phyloP scores from a whole-genome alignment of 2,329 filamentous ascomycete species.

The Nothophaeocryptopus gaeumannii region DNA sequence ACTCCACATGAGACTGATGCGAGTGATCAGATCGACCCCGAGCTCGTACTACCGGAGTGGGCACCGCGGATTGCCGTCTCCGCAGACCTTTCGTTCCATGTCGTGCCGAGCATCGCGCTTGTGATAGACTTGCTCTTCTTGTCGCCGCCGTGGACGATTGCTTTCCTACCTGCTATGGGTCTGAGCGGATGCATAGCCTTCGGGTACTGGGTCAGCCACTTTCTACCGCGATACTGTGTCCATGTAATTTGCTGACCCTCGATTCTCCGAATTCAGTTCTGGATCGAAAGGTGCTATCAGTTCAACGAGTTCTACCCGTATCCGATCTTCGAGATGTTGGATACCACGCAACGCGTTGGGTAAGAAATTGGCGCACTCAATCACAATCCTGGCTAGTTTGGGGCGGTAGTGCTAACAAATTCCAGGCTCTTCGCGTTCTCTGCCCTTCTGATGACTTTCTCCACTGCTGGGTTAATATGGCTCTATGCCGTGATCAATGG shows the following conservation, averaged over 20 bases:
- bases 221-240: no score
- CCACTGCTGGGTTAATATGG: conserved; percentile 67
- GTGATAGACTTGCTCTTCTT: conserved; percentile 64
- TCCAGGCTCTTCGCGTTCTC: conserved; percentile 44
- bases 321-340: conserved; percentile 71
- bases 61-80: conserved; percentile 42
- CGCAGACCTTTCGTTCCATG: conserved; percentile 64
- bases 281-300: conserved; percentile 70
- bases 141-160: conserved; percentile 69
- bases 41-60: conserved; percentile 52
- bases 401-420: no score
- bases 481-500: conserved; percentile 68
- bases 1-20: conserved; percentile 1
- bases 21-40: conserved; percentile 42
- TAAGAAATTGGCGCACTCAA: conserved; percentile 19
- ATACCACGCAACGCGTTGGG: conserved; percentile 61
- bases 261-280: conserved; percentile 41
- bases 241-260: no score
- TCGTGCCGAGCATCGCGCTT: conserved; percentile 63
- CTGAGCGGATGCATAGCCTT: conserved; percentile 61
- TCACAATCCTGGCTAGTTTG: background rate
- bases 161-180: conserved; percentile 56
- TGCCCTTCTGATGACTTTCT: conserved; percentile 68
- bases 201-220: conserved; percentile 56
- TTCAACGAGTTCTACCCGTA: conserved; percentile 78